Evolutionary conservation across 2,329 filamentous ascomycete genomes (phyloP).

Genomic region (Xylaria sp.): DNA sequence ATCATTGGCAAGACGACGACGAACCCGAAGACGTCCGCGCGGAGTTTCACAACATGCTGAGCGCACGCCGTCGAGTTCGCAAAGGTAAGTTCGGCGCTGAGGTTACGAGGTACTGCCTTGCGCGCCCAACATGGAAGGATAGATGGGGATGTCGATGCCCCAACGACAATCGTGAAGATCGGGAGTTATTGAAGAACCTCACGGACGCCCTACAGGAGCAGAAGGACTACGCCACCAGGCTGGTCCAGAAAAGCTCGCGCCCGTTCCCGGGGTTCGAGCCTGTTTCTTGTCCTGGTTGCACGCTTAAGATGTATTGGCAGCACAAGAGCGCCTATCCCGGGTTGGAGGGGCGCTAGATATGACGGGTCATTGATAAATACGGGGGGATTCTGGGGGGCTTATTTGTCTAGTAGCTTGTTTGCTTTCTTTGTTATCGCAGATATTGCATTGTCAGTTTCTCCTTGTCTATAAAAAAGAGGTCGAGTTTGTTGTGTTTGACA

Average conservation of each 20-base stretch:
- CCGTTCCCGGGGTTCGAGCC: slow-evolving; percentile 20
- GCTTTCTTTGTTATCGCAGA: neutral
- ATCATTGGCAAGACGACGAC: slow-evolving; percentile 9
- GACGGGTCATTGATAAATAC: neutral
- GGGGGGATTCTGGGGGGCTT: neutral
- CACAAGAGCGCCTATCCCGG: slow-evolving; percentile 23
- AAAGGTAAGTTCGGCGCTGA: slow-evolving; percentile 33
- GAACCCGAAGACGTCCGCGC: slow-evolving; percentile 7
- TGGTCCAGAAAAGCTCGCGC: slow-evolving; percentile 21
- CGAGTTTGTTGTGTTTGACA: neutral
- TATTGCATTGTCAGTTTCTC: neutral
- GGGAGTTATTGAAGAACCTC: slow-evolving; percentile 11
- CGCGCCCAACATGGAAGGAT: slow-evolving; percentile 30
- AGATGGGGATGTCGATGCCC: accelerated
- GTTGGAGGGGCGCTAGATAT: neutral
- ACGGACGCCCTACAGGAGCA: slow-evolving; percentile 30
- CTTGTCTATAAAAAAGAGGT: neutral
- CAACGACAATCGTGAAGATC: slow-evolving; percentile 20
- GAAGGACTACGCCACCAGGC: slow-evolving; percentile 31
- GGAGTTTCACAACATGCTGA: slow-evolving; percentile 39
- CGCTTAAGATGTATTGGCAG: slow-evolving; percentile 35
- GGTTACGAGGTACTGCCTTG: slow-evolving; percentile 17
- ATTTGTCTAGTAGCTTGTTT: neutral
- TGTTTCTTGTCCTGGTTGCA: slow-evolving; percentile 21
- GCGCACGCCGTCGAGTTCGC: slow-evolving; percentile 36